A percentile compares a stretch with the other conserved stretches of the same genome.
phyloP scores from a whole-genome alignment of 306 rosid genomes.

The Delonix regia region DNA sequence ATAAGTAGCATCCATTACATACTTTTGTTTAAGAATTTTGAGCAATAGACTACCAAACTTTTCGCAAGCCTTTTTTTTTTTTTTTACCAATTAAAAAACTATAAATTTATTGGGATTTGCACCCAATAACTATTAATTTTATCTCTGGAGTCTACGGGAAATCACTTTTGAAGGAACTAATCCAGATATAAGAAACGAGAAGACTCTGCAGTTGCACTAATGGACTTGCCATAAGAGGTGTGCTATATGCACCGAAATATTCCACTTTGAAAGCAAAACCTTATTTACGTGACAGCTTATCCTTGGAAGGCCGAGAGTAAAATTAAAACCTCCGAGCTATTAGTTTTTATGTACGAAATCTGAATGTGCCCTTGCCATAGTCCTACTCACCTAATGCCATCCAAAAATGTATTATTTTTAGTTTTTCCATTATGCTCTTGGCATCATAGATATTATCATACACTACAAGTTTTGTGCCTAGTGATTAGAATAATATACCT shows the following conservation, averaged over 20 bases:
- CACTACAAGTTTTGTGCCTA: not conserved
- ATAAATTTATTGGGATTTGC: not conserved
- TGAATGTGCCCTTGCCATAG: not conserved
- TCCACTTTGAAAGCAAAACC: not conserved
- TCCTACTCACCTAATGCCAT: not conserved
- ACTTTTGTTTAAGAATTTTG: not conserved
- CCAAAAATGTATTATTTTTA: not conserved
- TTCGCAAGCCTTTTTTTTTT: not conserved
- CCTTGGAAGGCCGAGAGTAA: not conserved
- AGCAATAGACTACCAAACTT: not conserved
- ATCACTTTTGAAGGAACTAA: not conserved
- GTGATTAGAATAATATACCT: not conserved
- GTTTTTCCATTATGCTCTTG: not conserved
- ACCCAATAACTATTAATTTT: not conserved
- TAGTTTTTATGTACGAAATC: not conserved
- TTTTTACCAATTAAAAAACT: no score
- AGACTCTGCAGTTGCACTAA: not conserved
- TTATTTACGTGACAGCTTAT: not conserved
- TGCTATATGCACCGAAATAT: not conserved
- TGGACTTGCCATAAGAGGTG: not conserved
- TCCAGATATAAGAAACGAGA: not conserved
- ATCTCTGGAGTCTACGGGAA: not conserved
- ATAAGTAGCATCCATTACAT: not conserved
- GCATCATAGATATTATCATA: not conserved
- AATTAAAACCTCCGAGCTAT: not conserved